Evolutionary conservation across 208 protist genomes (phyloP).

Genomic region (Acanthamoeba lenticulata): DNA sequence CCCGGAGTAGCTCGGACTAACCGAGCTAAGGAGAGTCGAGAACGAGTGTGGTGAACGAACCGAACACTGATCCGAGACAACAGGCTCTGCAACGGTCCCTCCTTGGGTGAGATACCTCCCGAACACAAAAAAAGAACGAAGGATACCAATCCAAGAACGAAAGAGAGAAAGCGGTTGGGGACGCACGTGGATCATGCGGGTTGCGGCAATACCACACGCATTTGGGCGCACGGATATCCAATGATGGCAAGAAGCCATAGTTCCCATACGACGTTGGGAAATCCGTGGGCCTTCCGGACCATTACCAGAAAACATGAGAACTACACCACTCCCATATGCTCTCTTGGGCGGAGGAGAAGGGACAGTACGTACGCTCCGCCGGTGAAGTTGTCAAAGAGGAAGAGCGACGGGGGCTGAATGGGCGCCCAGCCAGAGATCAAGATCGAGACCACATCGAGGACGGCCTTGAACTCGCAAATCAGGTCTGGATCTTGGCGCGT

Average conservation of each 20-base stretch:
- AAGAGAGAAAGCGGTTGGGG: not conserved
- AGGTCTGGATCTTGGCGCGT: too few relatives aligned
- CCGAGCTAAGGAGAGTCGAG: not conserved
- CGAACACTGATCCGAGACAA: not conserved
- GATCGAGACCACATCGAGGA: not conserved
- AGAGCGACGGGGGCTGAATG: not conserved
- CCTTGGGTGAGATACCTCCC: too few relatives aligned
- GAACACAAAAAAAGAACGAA: too few relatives aligned
- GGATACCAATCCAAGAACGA: not conserved
- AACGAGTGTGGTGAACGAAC: not conserved
- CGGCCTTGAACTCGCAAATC: not conserved
- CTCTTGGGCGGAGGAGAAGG: too few relatives aligned
- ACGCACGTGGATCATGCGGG: not conserved
- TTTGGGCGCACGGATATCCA: not conserved
- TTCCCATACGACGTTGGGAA: not conserved
- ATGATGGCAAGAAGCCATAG: not conserved
- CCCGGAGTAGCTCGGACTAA: not conserved
- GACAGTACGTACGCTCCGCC: not conserved
- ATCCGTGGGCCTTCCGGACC: not conserved
- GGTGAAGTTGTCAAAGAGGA: not conserved
- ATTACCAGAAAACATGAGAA: too few relatives aligned
- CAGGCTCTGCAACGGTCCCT: not conserved
- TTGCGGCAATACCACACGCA: not conserved
- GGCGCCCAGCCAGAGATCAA: not conserved
- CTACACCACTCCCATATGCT: too few relatives aligned